Evolutionary conservation across 2,329 filamentous ascomycete species (phyloP), one percentile per base, ranked within the genome.

Genomic region (Sclerotinia trifoliorum): DNA sequence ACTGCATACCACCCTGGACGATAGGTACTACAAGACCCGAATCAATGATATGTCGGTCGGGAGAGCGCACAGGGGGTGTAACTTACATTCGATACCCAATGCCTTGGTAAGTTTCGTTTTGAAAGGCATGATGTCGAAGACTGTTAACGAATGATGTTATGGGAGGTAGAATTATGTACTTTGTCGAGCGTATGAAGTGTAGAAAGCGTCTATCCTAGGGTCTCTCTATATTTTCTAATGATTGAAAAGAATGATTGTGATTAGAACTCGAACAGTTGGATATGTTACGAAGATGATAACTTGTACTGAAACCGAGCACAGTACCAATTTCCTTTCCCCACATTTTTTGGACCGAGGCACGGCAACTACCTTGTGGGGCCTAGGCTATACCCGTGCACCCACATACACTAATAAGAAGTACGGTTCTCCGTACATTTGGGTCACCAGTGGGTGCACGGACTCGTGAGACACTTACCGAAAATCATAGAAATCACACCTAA

Each of bases 1-100:
- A 90, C 86, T 92, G 89, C 91, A 95, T 94, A 76, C 92, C 92
- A 78, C 92, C 92, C 79, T 95, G 92, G 69, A 95, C 90, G 70
- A 95, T 83, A 75, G 92, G 92, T 72, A 94, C 90, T 91, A 74
- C 66, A 57, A 29, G 19, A 42, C 39, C 24, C 39, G 21, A 56
- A 29, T 67, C 35, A 65, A n/a, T 58, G 21, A 63, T 54, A 26
- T 46, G 48, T 51, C 46, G 62, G 35, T 49, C 24, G 39, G 52
- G 51, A 46, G 39, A 52, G 29, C 26, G 24, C 15, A 46, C 46
- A n/a, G 54, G 65, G 65, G 55, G 52, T 69, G 65, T 17, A 61
- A 65, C 72, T 73, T 73, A 75, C 76, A 65, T 67, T 75, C 73
- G 66, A 87, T 87, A 51, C 79, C 79, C 65, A 80, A 72, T 19